Conservation (phyloP, 768 basidiomycete genomes). For the Hygrophoropsis aurantiaca region DNA sequence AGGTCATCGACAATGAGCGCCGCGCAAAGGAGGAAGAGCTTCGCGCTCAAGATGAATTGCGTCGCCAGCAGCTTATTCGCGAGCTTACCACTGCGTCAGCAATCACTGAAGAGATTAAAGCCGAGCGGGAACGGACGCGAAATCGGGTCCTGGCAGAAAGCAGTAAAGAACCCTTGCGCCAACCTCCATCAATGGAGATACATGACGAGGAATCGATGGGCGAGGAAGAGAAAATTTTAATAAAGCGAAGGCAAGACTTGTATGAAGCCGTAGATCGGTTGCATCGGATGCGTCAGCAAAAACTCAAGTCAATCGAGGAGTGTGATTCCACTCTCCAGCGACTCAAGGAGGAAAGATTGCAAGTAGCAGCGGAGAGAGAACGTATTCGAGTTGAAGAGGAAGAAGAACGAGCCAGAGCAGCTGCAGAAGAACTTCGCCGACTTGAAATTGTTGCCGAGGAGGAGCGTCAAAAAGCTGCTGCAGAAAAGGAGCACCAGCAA, state of each 20-base stretch:
- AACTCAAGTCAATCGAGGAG: slow-evolving; percentile 16
- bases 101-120: slow-evolving; percentile 14
- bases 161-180: neutral
- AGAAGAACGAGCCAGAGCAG: slow-evolving; percentile 14
- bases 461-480: slow-evolving; percentile 11
- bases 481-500: slow-evolving; percentile 14
- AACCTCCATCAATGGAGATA: neutral
- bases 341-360: slow-evolving; percentile 23
- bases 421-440: slow-evolving; percentile 20
- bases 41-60: slow-evolving; percentile 14
- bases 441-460: slow-evolving; percentile 11
- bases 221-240: slow-evolving; percentile 10
- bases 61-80: slow-evolving; percentile 12
- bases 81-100: slow-evolving; percentile 17
- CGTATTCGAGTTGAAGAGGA: slow-evolving; percentile 26
- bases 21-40: slow-evolving; percentile 27
- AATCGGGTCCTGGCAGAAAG: neutral
- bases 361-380: slow-evolving; percentile 25
- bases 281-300: slow-evolving; percentile 17
- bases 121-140: slow-evolving; percentile 2
- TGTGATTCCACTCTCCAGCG: slow-evolving; percentile 13
- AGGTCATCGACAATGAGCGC: slow-evolving; percentile 13
- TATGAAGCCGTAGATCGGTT: slow-evolving; percentile 12
- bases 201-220: slow-evolving; percentile 22
- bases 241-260: slow-evolving; percentile 11